Base-by-base conservation (phyloP, 306 rosid genomes). In the Quercus aquifolioides region DNA sequence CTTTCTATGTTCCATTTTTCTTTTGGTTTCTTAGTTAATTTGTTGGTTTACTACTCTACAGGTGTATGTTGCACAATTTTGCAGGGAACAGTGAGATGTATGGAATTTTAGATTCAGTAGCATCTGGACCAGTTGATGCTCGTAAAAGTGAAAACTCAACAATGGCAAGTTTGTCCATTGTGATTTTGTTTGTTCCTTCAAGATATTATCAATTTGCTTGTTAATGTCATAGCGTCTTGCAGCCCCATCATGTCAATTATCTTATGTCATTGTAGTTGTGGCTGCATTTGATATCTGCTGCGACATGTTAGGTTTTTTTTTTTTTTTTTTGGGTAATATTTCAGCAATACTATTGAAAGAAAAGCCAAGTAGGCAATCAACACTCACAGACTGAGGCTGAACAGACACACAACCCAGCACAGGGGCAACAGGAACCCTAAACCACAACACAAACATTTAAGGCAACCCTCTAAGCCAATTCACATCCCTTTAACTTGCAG, bases 51-150 rank as follows among this genome's bases (percentile, higher is more conserved):
- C 67, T 84, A 73, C 73, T 76, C 31, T 76, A 57, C 97, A 94
- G 96, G 98, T 92, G 98, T 78, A 94, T 94, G 98, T 90, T 94
- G 81, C 98, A 94, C 89, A 94, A 94, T 77, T 92, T 94, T 80
- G 97, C 98, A 33, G 98, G 96, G 85, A 92, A 94, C 18, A 54
- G 88, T 74, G 96, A 92, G 88, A 94, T 94, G 98, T 92, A 92
- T 71, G 98, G 97, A 51, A 71, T 89, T 80, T 83, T 94, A 79
- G 96, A 92, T 72, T 84, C 94, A 4, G 78, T 94, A 83, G 92
- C 92, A 74, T 89, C 97, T 73, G 97, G 98, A 71, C 98, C 97
- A 73, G 76, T 94, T 80, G 92, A 92, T 56, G 98, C 97, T 71
- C 87, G 88, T 35, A 80, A 65, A 78, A 94, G 98, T 83, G 80